phyloP scores from a whole-genome alignment of 2,329 filamentous ascomycete species.

The Leptographium procerum region DNA sequence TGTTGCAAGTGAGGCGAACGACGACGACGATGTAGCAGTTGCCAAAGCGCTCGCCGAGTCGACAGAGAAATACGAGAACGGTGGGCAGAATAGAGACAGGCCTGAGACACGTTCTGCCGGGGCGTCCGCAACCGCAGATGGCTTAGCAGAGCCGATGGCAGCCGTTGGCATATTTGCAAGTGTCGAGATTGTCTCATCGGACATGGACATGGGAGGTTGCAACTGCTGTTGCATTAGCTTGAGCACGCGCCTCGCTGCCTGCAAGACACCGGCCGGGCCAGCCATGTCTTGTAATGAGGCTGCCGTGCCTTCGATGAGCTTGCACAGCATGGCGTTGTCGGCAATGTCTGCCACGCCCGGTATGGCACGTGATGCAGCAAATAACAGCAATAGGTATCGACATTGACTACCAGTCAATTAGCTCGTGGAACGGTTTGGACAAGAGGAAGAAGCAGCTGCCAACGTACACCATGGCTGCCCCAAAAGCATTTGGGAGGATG shows the following conservation, averaged over 20 bases:
- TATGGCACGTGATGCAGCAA: constrained; percentile 6
- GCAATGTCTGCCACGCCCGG: not conserved
- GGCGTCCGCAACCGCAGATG: not conserved
- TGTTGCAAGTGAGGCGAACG: constrained; percentile 4
- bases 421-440: not conserved
- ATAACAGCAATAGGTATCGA: constrained; percentile 11
- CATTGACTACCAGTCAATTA: constrained; percentile 9
- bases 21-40: constrained; percentile 6
- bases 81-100: constrained; percentile 5
- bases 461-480: constrained; percentile 8
- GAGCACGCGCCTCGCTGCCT: constrained; percentile 8
- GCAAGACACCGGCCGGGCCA: constrained; percentile 2
- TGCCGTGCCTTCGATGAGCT: constrained; percentile 7
- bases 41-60: not conserved
- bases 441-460: not conserved
- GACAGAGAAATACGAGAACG: not conserved
- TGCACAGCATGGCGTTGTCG: not conserved
- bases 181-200: not conserved
- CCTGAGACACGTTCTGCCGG: not conserved
- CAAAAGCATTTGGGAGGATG: constrained; percentile 11
- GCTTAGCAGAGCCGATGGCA: not conserved
- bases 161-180: not conserved
- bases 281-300: constrained; percentile 1
- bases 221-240: not conserved
- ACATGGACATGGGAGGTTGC: not conserved